Conservation (phyloP, 495 filamentous ascomycete genomes). For the Talaromyces stipitatus region DNA sequence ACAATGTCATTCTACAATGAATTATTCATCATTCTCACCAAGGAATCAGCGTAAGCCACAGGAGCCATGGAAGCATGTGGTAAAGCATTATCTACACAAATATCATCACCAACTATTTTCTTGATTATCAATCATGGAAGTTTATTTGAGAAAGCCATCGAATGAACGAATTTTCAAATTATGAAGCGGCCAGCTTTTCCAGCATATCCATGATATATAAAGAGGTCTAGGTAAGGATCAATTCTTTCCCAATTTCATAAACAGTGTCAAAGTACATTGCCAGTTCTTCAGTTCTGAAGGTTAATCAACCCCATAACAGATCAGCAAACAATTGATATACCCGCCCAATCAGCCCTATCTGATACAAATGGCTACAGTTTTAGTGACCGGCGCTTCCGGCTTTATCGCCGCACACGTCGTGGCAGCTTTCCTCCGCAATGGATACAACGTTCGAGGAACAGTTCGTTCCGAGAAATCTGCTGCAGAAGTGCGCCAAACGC, state of each 20-base stretch:
- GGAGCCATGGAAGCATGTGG: too few relatives aligned
- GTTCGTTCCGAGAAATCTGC: slow-evolving; percentile 17
- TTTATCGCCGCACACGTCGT: slow-evolving; percentile 34
- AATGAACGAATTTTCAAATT: too few relatives aligned
- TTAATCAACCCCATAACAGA: not conserved
- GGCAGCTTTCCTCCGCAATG: slow-evolving; percentile 22
- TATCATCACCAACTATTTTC: too few relatives aligned
- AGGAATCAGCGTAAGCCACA: too few relatives aligned
- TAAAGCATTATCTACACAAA: too few relatives aligned
- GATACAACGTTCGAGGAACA: slow-evolving; percentile 27
- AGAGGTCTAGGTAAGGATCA: not conserved
- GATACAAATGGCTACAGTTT: slow-evolving; percentile 11
- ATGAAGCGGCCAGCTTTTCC: too few relatives aligned
- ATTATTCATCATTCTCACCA: too few relatives aligned
- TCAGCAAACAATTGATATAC: not conserved
- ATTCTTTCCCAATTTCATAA: not conserved
- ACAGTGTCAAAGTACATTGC: not conserved
- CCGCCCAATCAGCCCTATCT: not conserved
- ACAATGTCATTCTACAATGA: too few relatives aligned
- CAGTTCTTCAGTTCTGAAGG: not conserved
- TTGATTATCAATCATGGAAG: too few relatives aligned
- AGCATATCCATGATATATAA: not conserved
- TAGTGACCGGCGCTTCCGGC: slow-evolving; percentile 35
- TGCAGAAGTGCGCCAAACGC: not conserved
- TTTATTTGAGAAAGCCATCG: too few relatives aligned